phyloP scores from a whole-genome alignment of 1,139 yeast species.

The Pichia sp. region DNA sequence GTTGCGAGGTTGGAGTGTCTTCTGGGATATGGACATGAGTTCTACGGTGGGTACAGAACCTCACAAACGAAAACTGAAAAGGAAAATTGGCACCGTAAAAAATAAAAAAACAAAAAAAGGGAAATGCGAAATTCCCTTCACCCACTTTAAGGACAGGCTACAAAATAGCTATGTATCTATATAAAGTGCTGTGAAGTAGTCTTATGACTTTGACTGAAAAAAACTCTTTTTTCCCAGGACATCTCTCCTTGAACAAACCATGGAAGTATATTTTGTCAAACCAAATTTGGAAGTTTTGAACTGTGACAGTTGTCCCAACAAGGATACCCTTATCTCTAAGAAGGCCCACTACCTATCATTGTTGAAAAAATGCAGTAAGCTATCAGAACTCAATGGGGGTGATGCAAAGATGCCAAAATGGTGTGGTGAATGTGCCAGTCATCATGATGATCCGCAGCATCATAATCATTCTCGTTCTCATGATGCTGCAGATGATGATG shows the following conservation, averaged over 20 bases:
- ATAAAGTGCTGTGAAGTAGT: too few relatives aligned
- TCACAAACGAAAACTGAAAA: neutral
- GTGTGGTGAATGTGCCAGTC: too few relatives aligned
- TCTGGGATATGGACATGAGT: neutral
- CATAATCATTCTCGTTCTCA: too few relatives aligned
- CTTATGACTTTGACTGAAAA: too few relatives aligned
- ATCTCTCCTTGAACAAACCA: neutral
- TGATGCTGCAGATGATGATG: neutral
- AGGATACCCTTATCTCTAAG: constrained; percentile 15
- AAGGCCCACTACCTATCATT: constrained; percentile 16
- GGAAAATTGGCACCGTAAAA: neutral
- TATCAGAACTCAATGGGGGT: constrained; percentile 2
- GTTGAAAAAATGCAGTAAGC: constrained; percentile 12
- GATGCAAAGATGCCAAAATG: constrained; percentile 8
- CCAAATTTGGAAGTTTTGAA: constrained; percentile 28
- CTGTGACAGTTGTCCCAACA: constrained; percentile 24
- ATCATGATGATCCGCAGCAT: too few relatives aligned
- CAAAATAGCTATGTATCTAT: too few relatives aligned
- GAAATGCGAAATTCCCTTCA: neutral
- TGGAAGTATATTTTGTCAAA: constrained; percentile 29
- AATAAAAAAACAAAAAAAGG: neutral
- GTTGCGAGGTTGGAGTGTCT: neutral
- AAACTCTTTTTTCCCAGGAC: too few relatives aligned
- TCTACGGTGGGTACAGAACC: too few relatives aligned
- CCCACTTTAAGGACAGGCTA: too few relatives aligned